Evolutionary conservation across 805 yeast genomes (phyloP), one percentile per base, ranked within the genome.

Genomic region (Nakazawaea molendinolei): DNA sequence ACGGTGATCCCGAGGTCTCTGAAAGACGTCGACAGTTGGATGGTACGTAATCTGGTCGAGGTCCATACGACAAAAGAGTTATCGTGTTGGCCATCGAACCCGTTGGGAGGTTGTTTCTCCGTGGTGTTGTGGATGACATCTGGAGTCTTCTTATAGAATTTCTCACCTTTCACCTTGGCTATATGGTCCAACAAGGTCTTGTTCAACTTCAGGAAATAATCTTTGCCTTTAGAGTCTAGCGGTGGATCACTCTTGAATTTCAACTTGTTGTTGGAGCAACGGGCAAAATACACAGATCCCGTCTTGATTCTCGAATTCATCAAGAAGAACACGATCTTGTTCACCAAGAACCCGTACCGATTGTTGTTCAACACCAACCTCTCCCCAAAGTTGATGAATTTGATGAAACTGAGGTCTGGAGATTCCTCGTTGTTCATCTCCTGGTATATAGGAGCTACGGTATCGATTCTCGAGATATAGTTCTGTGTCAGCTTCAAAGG

Each of bases 251-350:
- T 74, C 40, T 81, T 69, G 58, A 74, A 85, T 38, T 65, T 68
- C 30, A 75, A 59, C 23, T 74, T 69, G 46, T 71, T 70, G 33
- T 67, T 62, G 8, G 81, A 76, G 56, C 92, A 84, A 43, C 95
- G 65, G 1, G 97, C 96, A 62, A 92, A 87, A 56, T 78, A 92
- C n/a, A 92, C 86, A 20, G 89, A 77, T 0, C 97, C 97, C 34
- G 76, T 69, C 54, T 86, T 86, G 51, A 86, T 82, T 46, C 90
- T 74, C 9, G 92, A 71, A 61, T 92, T 92, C 86, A 92, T 85
- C 54, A 92, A 66, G 57, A 86, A 92, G 56, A 86, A 86, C 18
- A 92, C 87, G 34, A 92, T 92, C 52, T 92, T 82, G 54, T 90
- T 86, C 41, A 86, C 78, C 55, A 92, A 67, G 56, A 90, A 92